These are phyloP conservation scores for Stevia rebaudiana DNA, from an alignment of 140 eudicot genomes.

Conservation along the genomic window DNA sequence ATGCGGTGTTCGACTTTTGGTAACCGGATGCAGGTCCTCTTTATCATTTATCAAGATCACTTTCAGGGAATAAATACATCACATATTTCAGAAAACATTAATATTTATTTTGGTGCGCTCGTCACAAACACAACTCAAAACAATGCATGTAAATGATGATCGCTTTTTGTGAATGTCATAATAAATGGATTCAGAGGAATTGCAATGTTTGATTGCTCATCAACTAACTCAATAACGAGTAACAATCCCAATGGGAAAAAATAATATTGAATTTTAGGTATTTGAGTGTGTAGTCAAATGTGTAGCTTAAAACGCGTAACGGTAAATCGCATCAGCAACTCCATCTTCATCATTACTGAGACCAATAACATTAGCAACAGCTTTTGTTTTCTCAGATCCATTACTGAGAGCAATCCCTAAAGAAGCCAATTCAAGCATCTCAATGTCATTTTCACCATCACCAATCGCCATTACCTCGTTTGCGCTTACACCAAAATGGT, in stretches of 20 bases:
- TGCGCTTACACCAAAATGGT: conserved; percentile 68
- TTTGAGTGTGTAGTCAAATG: conserved; percentile 11
- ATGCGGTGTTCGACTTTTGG: too few species aligned
- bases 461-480: conserved; percentile 92
- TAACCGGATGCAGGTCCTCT: too few species aligned
- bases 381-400: conserved; percentile 86
- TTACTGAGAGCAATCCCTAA: conserved; percentile 83
- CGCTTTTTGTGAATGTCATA: neutral
- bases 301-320: conserved; percentile 65
- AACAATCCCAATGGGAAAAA: conserved; percentile 3
- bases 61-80: too few species aligned
- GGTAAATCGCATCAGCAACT: conserved; percentile 86
- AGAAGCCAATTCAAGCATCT: conserved; percentile 81
- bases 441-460: conserved; percentile 93
- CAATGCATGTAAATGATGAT: neutral
- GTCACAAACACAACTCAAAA: neutral
- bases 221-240: conserved; percentile 2
- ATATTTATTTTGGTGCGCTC: too few species aligned
- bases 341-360: conserved; percentile 89
- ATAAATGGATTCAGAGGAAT: neutral
- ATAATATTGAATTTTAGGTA: neutral
- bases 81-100: too few species aligned
- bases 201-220: neutral
- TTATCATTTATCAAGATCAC: too few species aligned
- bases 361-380: conserved; percentile 83